phyloP scores from a whole-genome alignment of 1,284 basidiomycete species.

The Sanghuangporus weigelae region DNA sequence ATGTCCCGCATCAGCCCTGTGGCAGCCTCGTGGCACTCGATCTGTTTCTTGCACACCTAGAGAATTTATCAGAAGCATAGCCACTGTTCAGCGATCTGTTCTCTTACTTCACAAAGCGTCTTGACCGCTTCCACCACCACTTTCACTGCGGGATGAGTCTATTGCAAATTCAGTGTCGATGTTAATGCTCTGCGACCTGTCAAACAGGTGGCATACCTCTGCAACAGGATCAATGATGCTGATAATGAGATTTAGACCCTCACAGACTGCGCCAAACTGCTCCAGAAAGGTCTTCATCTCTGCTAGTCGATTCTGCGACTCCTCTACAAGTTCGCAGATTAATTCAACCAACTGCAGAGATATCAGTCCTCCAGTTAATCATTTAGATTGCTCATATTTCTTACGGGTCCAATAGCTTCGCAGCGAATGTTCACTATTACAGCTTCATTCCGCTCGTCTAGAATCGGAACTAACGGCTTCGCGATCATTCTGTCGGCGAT shows the following conservation, averaged over 20 bases:
- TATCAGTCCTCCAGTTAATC: neutral
- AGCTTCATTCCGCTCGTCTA: neutral
- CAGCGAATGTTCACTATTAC: neutral
- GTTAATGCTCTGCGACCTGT: neutral
- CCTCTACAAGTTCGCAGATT: neutral
- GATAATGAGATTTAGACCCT: neutral
- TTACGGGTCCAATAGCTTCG: neutral
- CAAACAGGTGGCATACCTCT: neutral
- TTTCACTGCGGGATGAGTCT: neutral
- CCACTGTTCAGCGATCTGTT: neutral
- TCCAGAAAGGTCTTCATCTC: neutral
- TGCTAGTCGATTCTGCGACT: neutral
- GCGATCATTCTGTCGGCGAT: neutral
- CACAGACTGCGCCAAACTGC: neutral
- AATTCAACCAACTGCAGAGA: neutral
- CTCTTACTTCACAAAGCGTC: neutral
- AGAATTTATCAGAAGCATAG: neutral
- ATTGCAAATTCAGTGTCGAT: neutral
- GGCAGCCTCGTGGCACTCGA: neutral
- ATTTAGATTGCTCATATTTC: neutral
- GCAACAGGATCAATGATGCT: neutral
- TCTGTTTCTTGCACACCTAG: neutral
- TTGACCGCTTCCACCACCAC: neutral
- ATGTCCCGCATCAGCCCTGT: neutral
- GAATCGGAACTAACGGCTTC: neutral